Base-by-base conservation (phyloP, 352 stramenopile genomes). In the Halophytophthora batemanensis region DNA sequence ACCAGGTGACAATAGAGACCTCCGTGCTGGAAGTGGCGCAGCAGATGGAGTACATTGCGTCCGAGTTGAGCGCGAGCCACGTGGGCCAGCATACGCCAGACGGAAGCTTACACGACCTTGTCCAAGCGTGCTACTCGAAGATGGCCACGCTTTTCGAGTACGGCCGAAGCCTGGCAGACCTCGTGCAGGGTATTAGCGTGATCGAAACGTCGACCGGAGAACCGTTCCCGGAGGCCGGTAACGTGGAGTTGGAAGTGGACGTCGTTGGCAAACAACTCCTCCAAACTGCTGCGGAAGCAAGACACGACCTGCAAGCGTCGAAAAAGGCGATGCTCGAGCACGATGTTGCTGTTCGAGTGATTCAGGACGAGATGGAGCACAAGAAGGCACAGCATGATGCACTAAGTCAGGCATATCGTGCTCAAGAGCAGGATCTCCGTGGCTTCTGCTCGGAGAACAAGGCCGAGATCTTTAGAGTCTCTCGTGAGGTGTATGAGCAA, bases 181-280 rank as follows among this genome's bases (percentile, higher is more conserved):
- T 85, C 45, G 71, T 85, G 18, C 68, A 85, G 33, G 74, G 74
- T 37, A 57, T 82, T 19, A 69, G 60, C 46, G 57, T 81, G 13
- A 54, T 78, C 25, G 74, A 85, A 42, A 77, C 69, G 18, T 85
- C 74, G 18, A 68, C 45, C 6, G 35, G 58, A 2, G 70, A 77
- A 12, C 6, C 31, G 3, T 37, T 44, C 13, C 36, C 44, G 19
- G 35, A 45, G 29, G 23, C 45, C 6, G 25, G 10, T 2, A 31
- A 56, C 1, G 50, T 64, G 6, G 57, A 77, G 19, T 50, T 86
- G n/a, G 69, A 82, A 50, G 74, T 86, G n/a, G 58, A 83, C 54
- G 34, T 40, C 41, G 46, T 74, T 10, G 74, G 74, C 0, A 59
- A 58, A 23, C 68, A 17, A 2, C 22, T 82, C 31, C 36, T 81